These are phyloP conservation scores for Cokeromyces recurvatus DNA, from an alignment of 371 early-diverging fungal species.

Conservation along the genomic window DNA sequence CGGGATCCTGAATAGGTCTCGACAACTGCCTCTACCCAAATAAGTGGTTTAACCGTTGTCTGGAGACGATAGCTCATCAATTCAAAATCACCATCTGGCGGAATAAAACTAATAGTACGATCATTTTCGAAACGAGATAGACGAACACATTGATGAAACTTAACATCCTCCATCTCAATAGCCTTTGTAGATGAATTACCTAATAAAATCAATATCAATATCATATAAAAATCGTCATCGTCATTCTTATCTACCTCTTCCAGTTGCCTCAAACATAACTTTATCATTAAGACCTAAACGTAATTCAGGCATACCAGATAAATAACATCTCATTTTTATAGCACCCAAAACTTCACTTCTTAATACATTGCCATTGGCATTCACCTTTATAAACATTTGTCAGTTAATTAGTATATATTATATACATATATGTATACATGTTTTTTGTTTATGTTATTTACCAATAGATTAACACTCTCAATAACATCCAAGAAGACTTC, in stretches of 20 bases:
- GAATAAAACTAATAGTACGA: slow-evolving; percentile 92
- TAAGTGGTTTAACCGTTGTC: slow-evolving; percentile 91
- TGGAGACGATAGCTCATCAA: slow-evolving; percentile 95
- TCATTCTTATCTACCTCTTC: slow-evolving; percentile 53
- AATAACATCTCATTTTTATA: slow-evolving; percentile 94
- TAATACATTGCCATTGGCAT: slow-evolving; percentile 92
- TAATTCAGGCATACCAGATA: slow-evolving; percentile 98
- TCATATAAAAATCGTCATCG: neutral
- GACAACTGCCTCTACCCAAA: slow-evolving; percentile 94
- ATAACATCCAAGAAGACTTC: slow-evolving; percentile 98
- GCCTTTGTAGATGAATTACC: slow-evolving; percentile 82
- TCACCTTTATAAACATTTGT: slow-evolving; percentile 45
- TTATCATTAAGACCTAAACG: slow-evolving; percentile 97
- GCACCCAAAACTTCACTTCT: slow-evolving; percentile 95
- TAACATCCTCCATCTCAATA: slow-evolving; percentile 98
- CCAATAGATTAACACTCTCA: slow-evolving; percentile 95
- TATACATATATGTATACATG: neutral
- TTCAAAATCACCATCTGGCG: slow-evolving; percentile 97
- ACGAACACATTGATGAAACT: slow-evolving; percentile 98
- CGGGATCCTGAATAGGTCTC: slow-evolving; percentile 91
- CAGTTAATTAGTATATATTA: no score
- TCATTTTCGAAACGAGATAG: slow-evolving; percentile 94
- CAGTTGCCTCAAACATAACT: slow-evolving; percentile 95
- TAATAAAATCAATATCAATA: slow-evolving; percentile 2
- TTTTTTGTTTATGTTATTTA: slow-evolving; percentile 23